Conservation (phyloP, 2,329 filamentous ascomycete genomes). For the Pyrenophora teres region DNA sequence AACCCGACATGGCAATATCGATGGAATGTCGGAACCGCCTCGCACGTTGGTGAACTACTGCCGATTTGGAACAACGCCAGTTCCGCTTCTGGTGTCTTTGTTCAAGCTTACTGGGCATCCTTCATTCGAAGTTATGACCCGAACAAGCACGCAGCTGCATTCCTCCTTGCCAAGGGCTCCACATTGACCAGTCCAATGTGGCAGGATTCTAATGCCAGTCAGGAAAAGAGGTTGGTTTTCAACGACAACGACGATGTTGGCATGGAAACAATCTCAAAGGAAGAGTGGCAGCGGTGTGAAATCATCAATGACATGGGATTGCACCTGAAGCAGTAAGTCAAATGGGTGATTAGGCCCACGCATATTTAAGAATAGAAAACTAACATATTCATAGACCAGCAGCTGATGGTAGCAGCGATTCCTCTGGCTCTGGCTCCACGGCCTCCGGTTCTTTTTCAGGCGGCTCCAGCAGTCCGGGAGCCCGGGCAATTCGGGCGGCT, state of each 20-base stretch:
- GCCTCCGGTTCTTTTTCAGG: neutral
- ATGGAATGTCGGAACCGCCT: constrained; percentile 52
- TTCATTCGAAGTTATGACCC: constrained; percentile 50
- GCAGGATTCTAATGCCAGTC: constrained; percentile 28
- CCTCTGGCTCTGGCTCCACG: neutral
- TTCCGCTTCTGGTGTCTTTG: constrained; percentile 33
- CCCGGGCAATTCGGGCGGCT: neutral
- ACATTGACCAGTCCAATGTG: constrained; percentile 32
- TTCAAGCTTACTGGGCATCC: constrained; percentile 52
- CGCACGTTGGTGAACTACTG: constrained; percentile 45
- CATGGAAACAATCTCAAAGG: constrained; percentile 35
- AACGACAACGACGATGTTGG: constrained; percentile 32
- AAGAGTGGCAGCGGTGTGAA: constrained; percentile 30
- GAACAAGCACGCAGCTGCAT: constrained; percentile 44
- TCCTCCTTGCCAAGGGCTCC: constrained; percentile 18
- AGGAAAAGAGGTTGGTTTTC: constrained; percentile 33
- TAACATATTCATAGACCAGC: constrained; percentile 13
- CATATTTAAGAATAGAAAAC: constrained; percentile 6
- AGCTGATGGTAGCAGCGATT: neutral
- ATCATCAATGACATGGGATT: constrained; percentile 34
- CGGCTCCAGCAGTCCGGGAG: neutral
- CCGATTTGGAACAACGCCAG: constrained; percentile 48
- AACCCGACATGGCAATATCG: constrained; percentile 53
- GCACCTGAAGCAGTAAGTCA: constrained; percentile 39
- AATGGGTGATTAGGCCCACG: neutral